Evolutionary conservation across 2,329 filamentous ascomycete species (phyloP).

Genomic region (Fusarium denticulatum): DNA sequence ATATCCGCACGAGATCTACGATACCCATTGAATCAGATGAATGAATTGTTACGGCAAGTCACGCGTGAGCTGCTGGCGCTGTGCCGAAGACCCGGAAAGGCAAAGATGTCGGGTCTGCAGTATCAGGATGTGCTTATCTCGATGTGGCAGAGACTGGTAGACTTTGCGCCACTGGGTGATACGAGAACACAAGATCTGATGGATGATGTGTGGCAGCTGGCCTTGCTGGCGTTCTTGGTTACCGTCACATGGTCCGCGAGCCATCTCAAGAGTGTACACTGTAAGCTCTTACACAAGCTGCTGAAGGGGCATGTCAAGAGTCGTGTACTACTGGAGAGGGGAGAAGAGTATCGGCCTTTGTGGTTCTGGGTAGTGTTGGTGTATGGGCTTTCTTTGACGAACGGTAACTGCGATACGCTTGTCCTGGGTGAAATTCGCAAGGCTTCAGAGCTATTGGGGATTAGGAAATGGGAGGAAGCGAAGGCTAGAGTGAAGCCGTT

Average conservation of each 20-base stretch:
- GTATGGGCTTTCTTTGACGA: slow-evolving; percentile 7
- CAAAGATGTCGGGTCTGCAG: slow-evolving; percentile 6
- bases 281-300: slow-evolving; percentile 6
- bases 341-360: slow-evolving; percentile 7
- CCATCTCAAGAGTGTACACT: slow-evolving; percentile 2
- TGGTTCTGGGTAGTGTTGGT: slow-evolving; percentile 32
- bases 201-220: slow-evolving; percentile 25
- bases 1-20: neutral
- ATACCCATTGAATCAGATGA: slow-evolving; percentile 13
- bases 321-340: neutral
- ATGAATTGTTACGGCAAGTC: neutral
- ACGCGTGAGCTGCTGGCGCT: slow-evolving; percentile 17
- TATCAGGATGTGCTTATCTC: slow-evolving; percentile 31
- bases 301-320: slow-evolving; percentile 1
- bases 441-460: neutral
- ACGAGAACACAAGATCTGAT: slow-evolving; percentile 12
- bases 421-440: neutral
- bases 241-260: slow-evolving; percentile 16
- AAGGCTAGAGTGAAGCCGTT: slow-evolving; percentile 4
- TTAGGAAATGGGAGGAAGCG: slow-evolving; percentile 11
- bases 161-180: slow-evolving; percentile 19
- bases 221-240: slow-evolving; percentile 16
- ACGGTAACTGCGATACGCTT: neutral
- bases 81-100: slow-evolving; percentile 7
- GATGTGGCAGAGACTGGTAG: slow-evolving; percentile 16